These are phyloP conservation scores for Novakomyces olei DNA, from an alignment of 805 yeast species.

Conservation along the genomic window DNA sequence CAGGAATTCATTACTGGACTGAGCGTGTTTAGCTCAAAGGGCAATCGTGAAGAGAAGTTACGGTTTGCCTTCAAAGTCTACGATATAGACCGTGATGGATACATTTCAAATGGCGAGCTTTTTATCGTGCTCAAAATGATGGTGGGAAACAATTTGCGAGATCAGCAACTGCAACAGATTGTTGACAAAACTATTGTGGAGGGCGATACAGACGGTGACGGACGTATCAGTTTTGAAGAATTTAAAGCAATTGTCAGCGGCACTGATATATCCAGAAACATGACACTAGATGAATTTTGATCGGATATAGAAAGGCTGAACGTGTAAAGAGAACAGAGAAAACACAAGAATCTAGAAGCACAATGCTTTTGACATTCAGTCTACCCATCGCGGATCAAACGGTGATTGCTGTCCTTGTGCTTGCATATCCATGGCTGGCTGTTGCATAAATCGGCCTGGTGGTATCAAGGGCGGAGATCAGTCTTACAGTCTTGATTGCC, in stretches of 20 bases:
- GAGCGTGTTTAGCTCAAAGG: constrained; percentile 70
- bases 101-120: constrained; percentile 81
- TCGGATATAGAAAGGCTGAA: too few relatives aligned
- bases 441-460: too few relatives aligned
- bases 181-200: constrained; percentile 89
- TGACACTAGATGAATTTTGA: constrained; percentile 1
- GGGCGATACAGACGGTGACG: constrained; percentile 74
- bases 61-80: constrained; percentile 80
- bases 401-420: too few relatives aligned
- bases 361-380: too few relatives aligned
- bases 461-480: too few relatives aligned
- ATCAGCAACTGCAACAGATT: constrained; percentile 64
- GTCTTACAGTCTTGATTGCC: too few relatives aligned
- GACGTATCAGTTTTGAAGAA: constrained; percentile 66
- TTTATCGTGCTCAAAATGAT: constrained; percentile 81
- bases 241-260: constrained; percentile 29
- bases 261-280: constrained; percentile 1
- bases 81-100: constrained; percentile 91
- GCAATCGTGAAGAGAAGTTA: constrained; percentile 59
- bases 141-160: constrained; percentile 84
- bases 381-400: too few relatives aligned
- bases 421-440: too few relatives aligned
- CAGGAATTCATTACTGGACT: constrained; percentile 78
- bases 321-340: too few relatives aligned
- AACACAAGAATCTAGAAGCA: too few relatives aligned